phyloP scores from a whole-genome alignment of 148 eudicot species.

The Nyssa sinensis region DNA sequence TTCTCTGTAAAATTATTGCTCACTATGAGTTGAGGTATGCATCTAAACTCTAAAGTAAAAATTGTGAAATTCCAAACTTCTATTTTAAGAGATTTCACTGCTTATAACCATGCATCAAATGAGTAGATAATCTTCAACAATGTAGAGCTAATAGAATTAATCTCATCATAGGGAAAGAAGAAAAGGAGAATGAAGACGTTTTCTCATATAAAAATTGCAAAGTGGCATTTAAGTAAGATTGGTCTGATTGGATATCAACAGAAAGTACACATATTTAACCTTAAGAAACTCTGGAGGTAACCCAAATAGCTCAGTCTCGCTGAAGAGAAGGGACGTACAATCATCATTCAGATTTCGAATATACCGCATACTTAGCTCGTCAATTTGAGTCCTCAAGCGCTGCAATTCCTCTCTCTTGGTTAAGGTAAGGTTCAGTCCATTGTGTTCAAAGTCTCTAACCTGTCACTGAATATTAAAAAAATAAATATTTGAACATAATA shows the following conservation, averaged over 20 bases:
- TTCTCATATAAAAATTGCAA: not conserved
- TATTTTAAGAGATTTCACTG: not conserved
- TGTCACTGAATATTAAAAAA: conserved; percentile 66
- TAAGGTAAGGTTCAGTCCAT: conserved; percentile 76
- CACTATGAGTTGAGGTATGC: not conserved
- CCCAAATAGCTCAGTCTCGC: conserved; percentile 71
- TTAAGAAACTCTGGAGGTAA: conserved; percentile 78
- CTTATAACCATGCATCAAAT: not conserved
- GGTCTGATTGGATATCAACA: not conserved
- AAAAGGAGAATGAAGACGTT: not conserved
- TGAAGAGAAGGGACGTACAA: conserved; percentile 51
- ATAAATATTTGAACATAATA: conserved; percentile 32
- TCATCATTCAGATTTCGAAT: conserved; percentile 76
- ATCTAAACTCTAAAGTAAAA: not conserved
- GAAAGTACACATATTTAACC: conserved; percentile 35
- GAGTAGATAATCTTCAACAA: not conserved
- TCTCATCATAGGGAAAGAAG: not conserved
- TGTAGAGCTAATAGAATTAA: not conserved
- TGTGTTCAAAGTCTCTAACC: conserved; percentile 85
- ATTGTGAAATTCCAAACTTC: not conserved
- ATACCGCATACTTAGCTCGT: conserved; percentile 71
- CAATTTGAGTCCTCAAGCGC: conserved; percentile 69
- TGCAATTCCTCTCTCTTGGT: conserved; percentile 84
- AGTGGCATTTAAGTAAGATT: conserved; percentile 1
- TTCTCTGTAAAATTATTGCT: not conserved